Evolutionary conservation across 306 rosid genomes (phyloP).

Genomic region (Vicia villosa): DNA sequence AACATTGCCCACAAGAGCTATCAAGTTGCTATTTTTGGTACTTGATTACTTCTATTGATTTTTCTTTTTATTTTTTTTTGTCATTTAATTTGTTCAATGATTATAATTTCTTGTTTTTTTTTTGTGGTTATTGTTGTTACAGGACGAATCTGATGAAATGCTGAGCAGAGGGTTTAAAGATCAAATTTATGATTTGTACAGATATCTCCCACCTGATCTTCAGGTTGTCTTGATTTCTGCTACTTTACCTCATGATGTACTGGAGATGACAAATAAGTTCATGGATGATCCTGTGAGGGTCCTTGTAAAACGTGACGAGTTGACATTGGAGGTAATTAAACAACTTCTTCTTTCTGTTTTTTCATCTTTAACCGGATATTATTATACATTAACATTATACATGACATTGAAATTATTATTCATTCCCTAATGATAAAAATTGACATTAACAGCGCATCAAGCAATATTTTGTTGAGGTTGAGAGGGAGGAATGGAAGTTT

Average conservation of each 20-base stretch:
- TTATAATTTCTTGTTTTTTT: not conserved
- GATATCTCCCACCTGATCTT: constrained; percentile 98
- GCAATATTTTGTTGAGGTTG: constrained; percentile 95
- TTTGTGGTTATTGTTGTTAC: constrained; percentile 9
- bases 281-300: too few relatives aligned
- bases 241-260: too few relatives aligned
- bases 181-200: constrained; percentile 93
- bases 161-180: constrained; percentile 99
- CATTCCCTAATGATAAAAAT: too few relatives aligned
- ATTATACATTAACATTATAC: too few relatives aligned
- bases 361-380: constrained; percentile 19
- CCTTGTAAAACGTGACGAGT: constrained; percentile 96
- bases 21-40: constrained; percentile 78
- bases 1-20: constrained; percentile 82
- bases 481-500: constrained; percentile 96
- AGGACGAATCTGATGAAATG: constrained; percentile 99
- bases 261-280: too few relatives aligned
- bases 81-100: not conserved
- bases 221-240: too few relatives aligned
- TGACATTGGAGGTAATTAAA: constrained; percentile 82
- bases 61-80: not conserved
- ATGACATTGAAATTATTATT: too few relatives aligned
- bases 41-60: constrained; percentile 21
- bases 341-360: constrained; percentile 13
- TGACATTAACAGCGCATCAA: constrained; percentile 69